These are phyloP conservation scores for Xylariomycetidae sp. DNA, from an alignment of 2,329 filamentous ascomycete species.

Conservation along the genomic window DNA sequence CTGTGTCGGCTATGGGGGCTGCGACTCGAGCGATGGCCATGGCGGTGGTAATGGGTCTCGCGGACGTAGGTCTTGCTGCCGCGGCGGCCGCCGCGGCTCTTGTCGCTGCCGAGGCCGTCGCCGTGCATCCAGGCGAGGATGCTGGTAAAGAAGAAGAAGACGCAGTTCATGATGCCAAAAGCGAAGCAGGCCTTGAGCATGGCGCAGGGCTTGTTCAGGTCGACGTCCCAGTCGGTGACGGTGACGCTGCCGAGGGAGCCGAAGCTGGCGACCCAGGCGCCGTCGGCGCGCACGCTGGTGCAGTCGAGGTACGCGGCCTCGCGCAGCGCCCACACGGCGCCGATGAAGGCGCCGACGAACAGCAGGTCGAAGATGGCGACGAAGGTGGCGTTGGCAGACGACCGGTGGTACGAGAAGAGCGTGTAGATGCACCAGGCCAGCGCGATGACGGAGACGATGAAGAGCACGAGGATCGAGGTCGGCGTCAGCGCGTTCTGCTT, in stretches of 20 bases:
- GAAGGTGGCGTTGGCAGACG: conserved; percentile 55
- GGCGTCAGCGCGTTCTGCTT: conserved; percentile 54
- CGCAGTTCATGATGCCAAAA: conserved; percentile 80
- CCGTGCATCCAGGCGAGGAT: conserved; percentile 62
- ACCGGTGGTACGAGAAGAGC: conserved; percentile 63
- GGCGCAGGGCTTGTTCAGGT: conserved; percentile 71
- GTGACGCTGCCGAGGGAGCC: conserved; percentile 57
- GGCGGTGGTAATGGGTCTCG: conserved; percentile 45
- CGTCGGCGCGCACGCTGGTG: conserved; percentile 46
- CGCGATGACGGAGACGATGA: conserved; percentile 62
- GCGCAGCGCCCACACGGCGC: conserved; percentile 55
- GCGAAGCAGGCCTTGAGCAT: conserved; percentile 92
- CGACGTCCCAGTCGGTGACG: conserved; percentile 45
- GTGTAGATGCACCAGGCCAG: conserved; percentile 61
- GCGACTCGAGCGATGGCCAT: conserved; percentile 38
- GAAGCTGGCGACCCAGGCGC: conserved; percentile 52
- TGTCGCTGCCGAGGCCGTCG: conserved; percentile 33
- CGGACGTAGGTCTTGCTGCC: conserved; percentile 34
- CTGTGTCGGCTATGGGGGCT: conserved; percentile 36
- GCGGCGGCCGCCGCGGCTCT: too few relatives aligned
- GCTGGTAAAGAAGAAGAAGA: conserved; percentile 76
- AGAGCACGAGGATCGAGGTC: conserved; percentile 59
- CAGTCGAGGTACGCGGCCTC: conserved; percentile 63
- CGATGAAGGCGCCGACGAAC: conserved; percentile 62
- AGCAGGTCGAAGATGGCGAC: conserved; percentile 55